Evolutionary conservation across 2,329 filamentous ascomycete species (phyloP), one percentile per base, ranked within the genome.

Genomic region (Alternaria consortialis): DNA sequence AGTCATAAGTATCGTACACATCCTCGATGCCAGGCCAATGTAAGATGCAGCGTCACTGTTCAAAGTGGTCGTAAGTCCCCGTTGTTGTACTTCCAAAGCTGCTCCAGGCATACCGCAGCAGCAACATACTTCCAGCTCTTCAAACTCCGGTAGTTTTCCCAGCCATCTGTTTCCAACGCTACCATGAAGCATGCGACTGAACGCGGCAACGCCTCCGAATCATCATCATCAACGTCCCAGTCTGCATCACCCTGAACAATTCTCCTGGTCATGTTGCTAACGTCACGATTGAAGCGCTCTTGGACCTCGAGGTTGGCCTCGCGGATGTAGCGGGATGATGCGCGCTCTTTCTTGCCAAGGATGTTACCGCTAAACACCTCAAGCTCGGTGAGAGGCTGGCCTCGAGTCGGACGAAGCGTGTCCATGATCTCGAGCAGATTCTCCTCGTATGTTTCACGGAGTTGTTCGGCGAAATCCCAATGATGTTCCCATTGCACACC

Each of bases 281-380:
- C 75, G 43, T 85, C 78, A 2, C 74, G 71, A 34, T 80, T 73
- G 64, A 81, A 81, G 7, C 78, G 78, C 51, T 80, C 77, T 31
- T 77, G 74, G 65, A 82, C 78, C 29, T 74, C 72, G 23, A 60
- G 63, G 46, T 74, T 75, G 29, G 70, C 69, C 44, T 78, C 72
- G 31, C 69, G 69, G 12, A 71, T 68, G 39, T 65, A 66, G 17
- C 72, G 75, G 46, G 70, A 75, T 1, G 74, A 70, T 7, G 78
- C 77, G 7, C 77, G 73, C 4, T 79, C 81, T 9, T 79, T 80
- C 60, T 82, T 83, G 53, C 84, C 85, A 23, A 88, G 79, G 63
- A 88, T 86, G 53, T 81, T 84, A 29, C 87, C 87, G 31, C 84
- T 81, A 70, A 89, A 87, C 44, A 85, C 85, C 58, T 78, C 75